Conservation (phyloP, 1,284 basidiomycete genomes). For the Dichomitus squalens region DNA sequence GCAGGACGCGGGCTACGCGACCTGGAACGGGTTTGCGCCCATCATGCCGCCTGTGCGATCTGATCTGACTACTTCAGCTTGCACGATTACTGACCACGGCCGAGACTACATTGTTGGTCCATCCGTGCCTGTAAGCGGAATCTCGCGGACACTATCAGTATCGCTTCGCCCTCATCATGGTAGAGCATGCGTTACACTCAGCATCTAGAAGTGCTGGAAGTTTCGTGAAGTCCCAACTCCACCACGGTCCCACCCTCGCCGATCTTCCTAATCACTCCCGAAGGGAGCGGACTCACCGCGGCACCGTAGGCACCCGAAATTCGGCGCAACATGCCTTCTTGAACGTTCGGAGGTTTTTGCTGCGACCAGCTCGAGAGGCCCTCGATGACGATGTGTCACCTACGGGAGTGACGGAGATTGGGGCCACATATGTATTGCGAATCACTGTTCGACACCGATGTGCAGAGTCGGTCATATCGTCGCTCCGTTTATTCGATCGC, state of each 20-base stretch:
- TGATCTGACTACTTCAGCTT: neutral
- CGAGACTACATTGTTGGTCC: conserved; percentile 1
- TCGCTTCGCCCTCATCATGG: neutral
- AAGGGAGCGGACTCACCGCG: conserved; percentile 2
- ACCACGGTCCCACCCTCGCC: conserved; percentile 4
- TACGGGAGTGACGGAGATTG: neutral
- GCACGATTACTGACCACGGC: neutral
- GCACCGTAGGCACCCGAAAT: neutral
- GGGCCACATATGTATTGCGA: neutral
- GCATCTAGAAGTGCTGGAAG: conserved; percentile 21
- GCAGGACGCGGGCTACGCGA: too few species aligned
- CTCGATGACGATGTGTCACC: too few species aligned
- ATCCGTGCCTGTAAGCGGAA: neutral
- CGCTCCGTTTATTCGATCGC: neutral
- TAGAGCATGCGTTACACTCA: conserved; percentile 5
- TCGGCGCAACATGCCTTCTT: neutral
- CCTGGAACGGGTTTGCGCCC: too few species aligned
- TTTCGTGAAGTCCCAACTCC: conserved; percentile 13
- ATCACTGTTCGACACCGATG: neutral
- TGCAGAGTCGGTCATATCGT: neutral
- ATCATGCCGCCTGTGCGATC: too few species aligned
- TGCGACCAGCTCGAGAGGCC: too few species aligned
- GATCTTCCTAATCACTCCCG: neutral
- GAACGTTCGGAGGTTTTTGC: too few species aligned
- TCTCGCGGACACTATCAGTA: neutral